These are phyloP conservation scores for Curvularia eragrostidis DNA, from an alignment of 2,329 filamentous ascomycete genomes.

Conservation along the genomic window DNA sequence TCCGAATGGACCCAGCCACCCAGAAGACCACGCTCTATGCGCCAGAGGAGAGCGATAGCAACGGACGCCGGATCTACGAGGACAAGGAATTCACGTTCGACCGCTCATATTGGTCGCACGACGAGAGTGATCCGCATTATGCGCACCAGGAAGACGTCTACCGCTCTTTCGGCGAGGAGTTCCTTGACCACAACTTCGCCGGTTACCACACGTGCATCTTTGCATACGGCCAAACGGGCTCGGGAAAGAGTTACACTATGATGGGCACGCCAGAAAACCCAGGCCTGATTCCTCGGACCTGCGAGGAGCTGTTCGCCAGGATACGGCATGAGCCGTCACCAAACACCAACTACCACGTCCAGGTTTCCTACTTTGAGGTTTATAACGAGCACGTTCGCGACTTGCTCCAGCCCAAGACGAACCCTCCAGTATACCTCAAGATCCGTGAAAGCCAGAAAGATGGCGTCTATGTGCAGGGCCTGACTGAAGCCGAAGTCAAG, in stretches of 20 bases:
- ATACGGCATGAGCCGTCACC: constrained; percentile 85
- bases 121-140: constrained; percentile 80
- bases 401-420: constrained; percentile 79
- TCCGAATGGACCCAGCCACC: constrained; percentile 87
- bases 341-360: constrained; percentile 95
- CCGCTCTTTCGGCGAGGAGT: constrained; percentile 91
- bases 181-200: constrained; percentile 98
- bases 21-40: constrained; percentile 83
- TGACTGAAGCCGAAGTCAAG: constrained; percentile 91
- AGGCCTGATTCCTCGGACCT: constrained; percentile 92
- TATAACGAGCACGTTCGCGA: constrained; percentile 99
- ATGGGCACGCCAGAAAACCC: constrained; percentile 89
- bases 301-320: constrained; percentile 92
- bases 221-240: constrained; percentile 96
- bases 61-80: constrained; percentile 76
- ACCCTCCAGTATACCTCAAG: constrained; percentile 89
- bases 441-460: constrained; percentile 95
- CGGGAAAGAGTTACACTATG: constrained; percentile 97
- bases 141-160: constrained; percentile 93
- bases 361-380: constrained; percentile 98
- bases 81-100: constrained; percentile 96
- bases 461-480: constrained; percentile 94
- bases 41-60: constrained; percentile 65
- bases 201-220: constrained; percentile 99
- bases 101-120: constrained; percentile 97